These are phyloP conservation scores for Asterionellopsis glacialis DNA, from an alignment of 108 stramenopile genomes.

Conservation along the genomic window DNA sequence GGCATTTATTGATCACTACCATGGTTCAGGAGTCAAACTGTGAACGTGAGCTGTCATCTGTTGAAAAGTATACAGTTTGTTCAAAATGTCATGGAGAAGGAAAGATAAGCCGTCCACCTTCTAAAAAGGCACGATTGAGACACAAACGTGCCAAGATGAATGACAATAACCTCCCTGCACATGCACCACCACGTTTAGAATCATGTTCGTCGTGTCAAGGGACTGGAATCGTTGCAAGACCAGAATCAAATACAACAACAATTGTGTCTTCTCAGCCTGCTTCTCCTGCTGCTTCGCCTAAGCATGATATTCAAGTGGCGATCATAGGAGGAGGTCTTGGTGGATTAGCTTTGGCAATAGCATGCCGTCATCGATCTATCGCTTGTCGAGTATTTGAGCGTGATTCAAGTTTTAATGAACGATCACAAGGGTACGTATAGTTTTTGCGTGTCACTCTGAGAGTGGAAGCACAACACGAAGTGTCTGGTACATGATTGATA, in stretches of 20 bases:
- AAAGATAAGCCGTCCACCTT: constrained; percentile 30
- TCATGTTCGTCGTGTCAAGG: constrained; percentile 37
- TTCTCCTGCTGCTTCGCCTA: too few relatives aligned
- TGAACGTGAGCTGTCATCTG: too few relatives aligned
- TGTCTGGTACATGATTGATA: too few relatives aligned
- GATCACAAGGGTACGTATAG: constrained; percentile 38
- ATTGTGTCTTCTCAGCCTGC: neutral
- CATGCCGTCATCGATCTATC: constrained; percentile 74
- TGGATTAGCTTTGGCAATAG: constrained; percentile 75
- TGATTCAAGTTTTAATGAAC: constrained; percentile 63
- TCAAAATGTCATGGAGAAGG: constrained; percentile 59
- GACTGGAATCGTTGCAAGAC: constrained; percentile 25
- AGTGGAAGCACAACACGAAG: too few relatives aligned
- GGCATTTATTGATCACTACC: too few relatives aligned
- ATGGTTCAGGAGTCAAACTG: too few relatives aligned
- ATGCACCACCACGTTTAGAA: constrained; percentile 25
- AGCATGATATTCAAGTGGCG: constrained; percentile 29
- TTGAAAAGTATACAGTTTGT: constrained; percentile 16
- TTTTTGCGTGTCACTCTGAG: too few relatives aligned
- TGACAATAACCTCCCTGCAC: neutral
- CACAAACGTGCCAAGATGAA: constrained; percentile 13
- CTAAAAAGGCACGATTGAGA: constrained; percentile 42
- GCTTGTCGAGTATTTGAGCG: constrained; percentile 68
- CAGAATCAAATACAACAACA: neutral
- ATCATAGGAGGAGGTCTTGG: constrained; percentile 86